phyloP scores from a whole-genome alignment of 2,329 filamentous ascomycete genomes.

The Exutisphaerella laricina region DNA sequence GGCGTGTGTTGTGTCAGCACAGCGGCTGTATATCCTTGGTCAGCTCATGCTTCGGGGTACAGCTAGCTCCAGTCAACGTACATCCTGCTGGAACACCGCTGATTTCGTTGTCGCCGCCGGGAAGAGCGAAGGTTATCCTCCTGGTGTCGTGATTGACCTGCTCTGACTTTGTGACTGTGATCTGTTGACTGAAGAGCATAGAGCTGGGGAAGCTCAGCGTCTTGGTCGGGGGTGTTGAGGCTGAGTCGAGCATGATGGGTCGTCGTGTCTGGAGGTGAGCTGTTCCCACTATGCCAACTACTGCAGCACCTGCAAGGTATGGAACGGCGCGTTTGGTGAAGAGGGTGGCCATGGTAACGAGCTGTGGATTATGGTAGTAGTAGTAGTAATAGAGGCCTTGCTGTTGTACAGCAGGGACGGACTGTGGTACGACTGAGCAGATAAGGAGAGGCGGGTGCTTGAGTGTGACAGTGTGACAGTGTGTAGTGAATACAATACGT shows the following conservation, averaged over 20 bases:
- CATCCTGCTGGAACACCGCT: slow-evolving; percentile 29
- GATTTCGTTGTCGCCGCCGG: slow-evolving; percentile 26
- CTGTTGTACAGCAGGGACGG: not conserved
- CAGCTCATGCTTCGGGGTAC: not conserved
- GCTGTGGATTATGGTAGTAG: too few species aligned
- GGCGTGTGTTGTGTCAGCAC: slow-evolving; percentile 57
- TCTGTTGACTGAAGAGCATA: slow-evolving; percentile 31
- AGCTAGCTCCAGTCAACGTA: slow-evolving; percentile 9
- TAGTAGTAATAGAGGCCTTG: not conserved
- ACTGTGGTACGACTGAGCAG: not conserved
- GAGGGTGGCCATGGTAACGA: slow-evolving; percentile 17
- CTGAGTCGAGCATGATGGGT: slow-evolving; percentile 24
- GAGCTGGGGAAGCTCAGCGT: slow-evolving; percentile 28
- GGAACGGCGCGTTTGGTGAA: slow-evolving; percentile 16
- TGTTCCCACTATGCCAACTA: slow-evolving; percentile 12
- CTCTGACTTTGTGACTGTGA: slow-evolving; percentile 28
- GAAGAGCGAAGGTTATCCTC: slow-evolving; percentile 29
- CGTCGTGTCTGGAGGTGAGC: slow-evolving; percentile 9
- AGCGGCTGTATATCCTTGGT: slow-evolving; percentile 45
- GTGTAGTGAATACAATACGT: not conserved
- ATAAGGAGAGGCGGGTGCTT: not conserved
- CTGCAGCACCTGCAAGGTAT: slow-evolving; percentile 15
- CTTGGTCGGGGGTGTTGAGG: slow-evolving; percentile 22
- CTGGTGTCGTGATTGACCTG: slow-evolving; percentile 34
- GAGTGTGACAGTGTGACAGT: not conserved